Base-by-base conservation (phyloP, 306 rosid genomes). In the Fragaria ananassa region DNA sequence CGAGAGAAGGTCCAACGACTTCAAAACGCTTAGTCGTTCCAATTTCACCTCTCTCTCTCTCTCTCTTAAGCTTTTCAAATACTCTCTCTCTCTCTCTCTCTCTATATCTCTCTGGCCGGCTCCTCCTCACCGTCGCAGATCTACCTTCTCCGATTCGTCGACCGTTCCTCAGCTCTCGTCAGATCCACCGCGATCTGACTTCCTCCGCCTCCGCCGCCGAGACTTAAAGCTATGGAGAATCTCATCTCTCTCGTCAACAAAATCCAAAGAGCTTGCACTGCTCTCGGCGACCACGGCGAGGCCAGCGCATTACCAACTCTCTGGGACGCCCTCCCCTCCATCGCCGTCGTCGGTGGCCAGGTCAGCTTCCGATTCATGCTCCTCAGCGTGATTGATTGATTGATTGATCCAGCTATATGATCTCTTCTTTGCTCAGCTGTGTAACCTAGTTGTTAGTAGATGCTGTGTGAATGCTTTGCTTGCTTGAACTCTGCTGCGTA, bases 311-410 rank as follows among this genome's bases (percentile, higher is more conserved):
- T 93, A 68, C 97, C 98, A 4, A 91, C 98, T 63, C 96, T 93
- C 8, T 93, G 98, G 98, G 98, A 93, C 77, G 80, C 98, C 8
- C 93, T 93, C 17, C 98, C 98, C 18, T 78, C 98, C 27, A 93
- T 93, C 78, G 98, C 98, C 66, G 98, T 93, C 85, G 98, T 93
- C 80, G 98, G 97, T 74, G 98, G 98, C 61, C 98, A 93, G 96
- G 98, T 93, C 72, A 57, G 79, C 81, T 84, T 76, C 84, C 77
- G 85, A 75, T 79, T 66, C 73, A 39, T 23, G 5, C 54, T 10
- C 74, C 25, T 35, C 35, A 7, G 10, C 54, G 61, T 15, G 8
- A 42, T 62, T 58, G 12, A 10, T 44, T 58, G 12, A 10, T 44
- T 39, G 21, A 44, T 44, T 39, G 21, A 37, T 73, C 15, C 12